Conservation (phyloP, 306 rosid genomes). For the Trichosanthes cucumerina region DNA sequence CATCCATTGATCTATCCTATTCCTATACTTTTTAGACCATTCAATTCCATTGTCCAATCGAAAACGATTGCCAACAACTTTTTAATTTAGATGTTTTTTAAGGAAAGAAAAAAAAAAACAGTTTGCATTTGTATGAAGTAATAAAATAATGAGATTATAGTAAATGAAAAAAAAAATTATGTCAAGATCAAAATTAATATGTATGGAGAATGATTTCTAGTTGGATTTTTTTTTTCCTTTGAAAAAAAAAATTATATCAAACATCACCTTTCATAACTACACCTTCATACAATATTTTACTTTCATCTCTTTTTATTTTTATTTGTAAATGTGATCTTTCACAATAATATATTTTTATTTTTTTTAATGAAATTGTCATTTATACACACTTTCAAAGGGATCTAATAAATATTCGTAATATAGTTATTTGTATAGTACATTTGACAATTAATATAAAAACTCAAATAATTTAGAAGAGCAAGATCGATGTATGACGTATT, state of each 20-base stretch:
- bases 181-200: not conserved
- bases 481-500: not conserved
- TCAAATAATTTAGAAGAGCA: too few relatives aligned
- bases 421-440: not conserved
- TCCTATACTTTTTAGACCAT: not conserved
- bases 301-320: too few relatives aligned
- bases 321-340: too few relatives aligned
- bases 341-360: too few relatives aligned
- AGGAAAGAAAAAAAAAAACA: not conserved
- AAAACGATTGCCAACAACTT: conserved; percentile 1
- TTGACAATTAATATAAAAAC: not conserved
- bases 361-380: too few relatives aligned
- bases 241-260: not conserved
- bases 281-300: too few relatives aligned
- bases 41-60: not conserved
- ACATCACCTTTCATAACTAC: not conserved
- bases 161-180: not conserved
- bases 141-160: not conserved
- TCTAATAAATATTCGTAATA: not conserved
- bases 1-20: not conserved
- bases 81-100: not conserved
- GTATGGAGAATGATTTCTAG: not conserved
- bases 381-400: not conserved
- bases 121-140: not conserved
- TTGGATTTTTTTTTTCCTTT: not conserved